Evolutionary conservation across 345 rosid species (phyloP), one percentile per base, ranked within the genome.

Genomic region (Limnanthes douglasii): DNA sequence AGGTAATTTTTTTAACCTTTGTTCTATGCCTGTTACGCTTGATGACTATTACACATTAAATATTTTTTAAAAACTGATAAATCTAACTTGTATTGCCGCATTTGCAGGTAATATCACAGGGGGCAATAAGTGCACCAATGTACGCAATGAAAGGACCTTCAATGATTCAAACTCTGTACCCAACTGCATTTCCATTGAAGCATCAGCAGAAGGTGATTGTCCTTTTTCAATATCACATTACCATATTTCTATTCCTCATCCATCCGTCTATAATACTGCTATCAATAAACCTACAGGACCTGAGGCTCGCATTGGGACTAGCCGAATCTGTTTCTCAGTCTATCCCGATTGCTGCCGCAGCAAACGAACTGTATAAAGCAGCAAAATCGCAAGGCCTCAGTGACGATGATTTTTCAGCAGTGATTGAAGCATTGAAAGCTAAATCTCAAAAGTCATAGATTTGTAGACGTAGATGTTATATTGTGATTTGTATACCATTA

Each of bases 171-270:
- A 70, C 95, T 11, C 53, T 50, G 10, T 86, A 82, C 51, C 80
- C 94, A 0, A 69, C 97, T 0, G 88, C 97, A 4, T 82, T 86
- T 36, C 97, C 97, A 15, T 54, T 86, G 34, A 86, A 82, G 60
- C 97, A 78, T 55, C 97, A 86, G 55, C 97, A 86, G 58, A 86
- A 86, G 97, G 97, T 86, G n/a, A n/a, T n/a, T n/a, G n/a, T n/a
- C n/a, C n/a, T 46, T 20, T 66, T 37, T 34, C 16, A 34, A 2
- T 41, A 21, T 41, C 48, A 11, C 27, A 24, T 31, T 19, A 48
- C 26, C 28, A 16, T 30, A 19, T 48, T 48, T 24, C 30, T 44
- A 48, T 17, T 33, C 26, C 32, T 28, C 35, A 24, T 18, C 5
- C 24, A 22, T n/a, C n/a, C n/a, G n/a, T n/a, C n/a, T n/a, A n/a